phyloP scores from a whole-genome alignment of 2,329 filamentous ascomycete genomes.

The Pseudodiploospora longispora region DNA sequence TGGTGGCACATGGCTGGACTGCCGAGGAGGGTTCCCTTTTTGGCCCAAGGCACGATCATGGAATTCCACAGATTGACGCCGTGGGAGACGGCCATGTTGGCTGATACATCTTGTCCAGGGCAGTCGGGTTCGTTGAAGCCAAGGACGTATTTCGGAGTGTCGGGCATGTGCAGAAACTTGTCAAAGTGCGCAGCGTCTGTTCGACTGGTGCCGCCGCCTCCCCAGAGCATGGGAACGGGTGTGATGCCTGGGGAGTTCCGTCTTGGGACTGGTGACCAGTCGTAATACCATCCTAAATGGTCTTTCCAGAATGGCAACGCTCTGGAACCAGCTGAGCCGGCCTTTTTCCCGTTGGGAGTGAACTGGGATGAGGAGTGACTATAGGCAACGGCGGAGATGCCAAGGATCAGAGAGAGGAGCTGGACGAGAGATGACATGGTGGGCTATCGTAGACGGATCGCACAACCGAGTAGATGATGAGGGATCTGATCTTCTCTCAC shows the following conservation, averaged over 20 bases:
- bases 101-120: constrained; percentile 8
- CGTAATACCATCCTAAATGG: constrained; percentile 12
- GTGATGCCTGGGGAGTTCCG: constrained; percentile 3
- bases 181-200: constrained; percentile 7
- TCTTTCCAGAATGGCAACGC: constrained; percentile 9
- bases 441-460: too few species aligned
- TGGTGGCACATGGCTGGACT: constrained; percentile 53
- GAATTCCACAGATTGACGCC: constrained; percentile 40
- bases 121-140: constrained; percentile 12
- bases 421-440: too few species aligned
- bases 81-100: constrained; percentile 14
- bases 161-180: constrained; percentile 6
- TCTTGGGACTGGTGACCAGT: constrained; percentile 10
- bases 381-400: too few species aligned
- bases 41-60: constrained; percentile 60
- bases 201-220: constrained; percentile 9
- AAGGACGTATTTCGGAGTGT: constrained; percentile 9
- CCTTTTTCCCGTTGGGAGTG: constrained; percentile 10
- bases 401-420: too few species aligned
- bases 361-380: not conserved
- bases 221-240: constrained; percentile 13
- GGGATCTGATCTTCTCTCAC: too few species aligned
- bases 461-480: too few species aligned
- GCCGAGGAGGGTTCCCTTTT: constrained; percentile 47
- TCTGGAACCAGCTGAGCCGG: constrained; percentile 9